Conservation (phyloP, 2,329 filamentous ascomycete species). For the Fusarium miscanthi region DNA sequence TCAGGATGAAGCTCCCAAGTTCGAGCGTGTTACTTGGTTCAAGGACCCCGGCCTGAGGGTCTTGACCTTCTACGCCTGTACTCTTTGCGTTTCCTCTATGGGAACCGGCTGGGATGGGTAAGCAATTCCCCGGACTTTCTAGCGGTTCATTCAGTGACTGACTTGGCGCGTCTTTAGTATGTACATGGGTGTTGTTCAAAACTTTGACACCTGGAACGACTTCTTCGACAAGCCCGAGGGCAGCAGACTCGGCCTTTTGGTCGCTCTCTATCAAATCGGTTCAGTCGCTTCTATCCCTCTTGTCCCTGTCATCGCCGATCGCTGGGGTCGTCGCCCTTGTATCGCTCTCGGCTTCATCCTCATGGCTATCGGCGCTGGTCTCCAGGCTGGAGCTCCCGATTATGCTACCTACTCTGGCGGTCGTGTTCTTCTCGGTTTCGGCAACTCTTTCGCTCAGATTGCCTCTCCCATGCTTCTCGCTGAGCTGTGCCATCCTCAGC, state of each 20-base stretch:
- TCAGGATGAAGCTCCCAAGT: constrained; percentile 59
- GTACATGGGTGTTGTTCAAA: constrained; percentile 56
- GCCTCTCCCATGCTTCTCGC: constrained; percentile 72
- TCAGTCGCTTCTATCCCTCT: constrained; percentile 60
- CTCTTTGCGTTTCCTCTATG: constrained; percentile 26
- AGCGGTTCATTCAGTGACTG: constrained; percentile 61
- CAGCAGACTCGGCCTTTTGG: constrained; percentile 60
- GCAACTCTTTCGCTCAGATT: constrained; percentile 72
- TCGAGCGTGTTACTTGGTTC: constrained; percentile 67
- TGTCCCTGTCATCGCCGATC: constrained; percentile 58
- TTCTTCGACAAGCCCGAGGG: constrained; percentile 55
- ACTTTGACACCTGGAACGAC: constrained; percentile 64
- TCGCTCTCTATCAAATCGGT: constrained; percentile 64
- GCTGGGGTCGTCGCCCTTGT: constrained; percentile 55
- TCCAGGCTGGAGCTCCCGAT: constrained; percentile 52
- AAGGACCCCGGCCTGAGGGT: constrained; percentile 66
- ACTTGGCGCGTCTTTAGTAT: constrained; percentile 68
- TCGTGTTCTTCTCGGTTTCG: constrained; percentile 65
- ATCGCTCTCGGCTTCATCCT: constrained; percentile 58
- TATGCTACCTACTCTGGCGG: constrained; percentile 57
- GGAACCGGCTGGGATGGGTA: constrained; percentile 32
- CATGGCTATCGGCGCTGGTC: constrained; percentile 51
- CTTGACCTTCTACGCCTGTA: constrained; percentile 55
- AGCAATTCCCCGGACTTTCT: constrained; percentile 63
- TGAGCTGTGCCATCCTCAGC: constrained; percentile 75